Evolutionary conservation across 2,329 filamentous ascomycete species (phyloP).

Genomic region (Cladosporium austrohemisphaericum): DNA sequence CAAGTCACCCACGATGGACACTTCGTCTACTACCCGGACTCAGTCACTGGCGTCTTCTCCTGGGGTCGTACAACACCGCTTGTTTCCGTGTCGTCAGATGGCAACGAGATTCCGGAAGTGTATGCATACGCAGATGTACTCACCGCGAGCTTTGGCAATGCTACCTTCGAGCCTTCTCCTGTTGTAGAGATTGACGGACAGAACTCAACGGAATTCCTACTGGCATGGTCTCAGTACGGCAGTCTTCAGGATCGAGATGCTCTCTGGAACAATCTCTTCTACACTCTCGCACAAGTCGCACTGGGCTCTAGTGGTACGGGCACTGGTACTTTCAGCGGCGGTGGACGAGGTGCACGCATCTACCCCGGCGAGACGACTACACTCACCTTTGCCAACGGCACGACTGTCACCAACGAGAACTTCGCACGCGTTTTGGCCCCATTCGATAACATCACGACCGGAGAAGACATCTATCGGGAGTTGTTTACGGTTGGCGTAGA

Average conservation of each 20-base stretch:
- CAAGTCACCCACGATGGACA: slow-evolving; percentile 62
- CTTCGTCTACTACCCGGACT: slow-evolving; percentile 54
- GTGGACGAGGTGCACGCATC: slow-evolving; percentile 40
- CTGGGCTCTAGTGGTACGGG: slow-evolving; percentile 39
- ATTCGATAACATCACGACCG: slow-evolving; percentile 41
- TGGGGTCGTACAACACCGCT: slow-evolving; percentile 49
- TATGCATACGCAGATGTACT: slow-evolving; percentile 52
- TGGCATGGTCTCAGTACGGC: slow-evolving; percentile 46
- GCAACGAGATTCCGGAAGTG: slow-evolving; percentile 55
- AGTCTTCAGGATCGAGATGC: slow-evolving; percentile 56
- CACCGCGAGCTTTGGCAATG: slow-evolving; percentile 38
- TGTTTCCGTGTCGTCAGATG: slow-evolving; percentile 60
- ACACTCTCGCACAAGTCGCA: slow-evolving; percentile 42
- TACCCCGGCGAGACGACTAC: slow-evolving; percentile 44
- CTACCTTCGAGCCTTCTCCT: slow-evolving; percentile 44
- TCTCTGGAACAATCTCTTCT: slow-evolving; percentile 52
- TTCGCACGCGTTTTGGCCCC: slow-evolving; percentile 41
- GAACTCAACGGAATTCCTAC: slow-evolving; percentile 49
- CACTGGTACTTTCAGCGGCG: slow-evolving; percentile 44
- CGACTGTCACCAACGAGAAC: slow-evolving; percentile 39
- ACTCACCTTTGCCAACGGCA: slow-evolving; percentile 46
- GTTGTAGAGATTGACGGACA: slow-evolving; percentile 56
- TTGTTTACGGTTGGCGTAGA: slow-evolving; percentile 26
- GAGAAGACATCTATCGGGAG: slow-evolving; percentile 41
- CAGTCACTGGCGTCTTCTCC: slow-evolving; percentile 50